Conservation (phyloP, 495 filamentous ascomycete species). For the Penicillium ochrochloron region DNA sequence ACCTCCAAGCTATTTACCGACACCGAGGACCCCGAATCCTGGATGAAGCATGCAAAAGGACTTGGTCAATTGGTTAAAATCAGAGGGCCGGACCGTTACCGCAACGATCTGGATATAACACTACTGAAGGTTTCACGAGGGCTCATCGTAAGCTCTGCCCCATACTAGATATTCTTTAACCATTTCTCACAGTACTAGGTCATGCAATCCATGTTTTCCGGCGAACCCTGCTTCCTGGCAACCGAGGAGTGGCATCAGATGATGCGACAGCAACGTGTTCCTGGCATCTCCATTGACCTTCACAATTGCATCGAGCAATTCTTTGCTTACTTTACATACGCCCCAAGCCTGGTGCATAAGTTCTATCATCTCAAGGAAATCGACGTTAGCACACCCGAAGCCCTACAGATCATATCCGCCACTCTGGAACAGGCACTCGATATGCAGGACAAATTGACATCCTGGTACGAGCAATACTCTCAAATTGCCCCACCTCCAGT, state of each 20-base stretch:
- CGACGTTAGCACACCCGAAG: constrained; percentile 19
- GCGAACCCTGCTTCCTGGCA: constrained; percentile 37
- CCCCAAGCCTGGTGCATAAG: constrained; percentile 39
- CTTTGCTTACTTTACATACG: constrained; percentile 38
- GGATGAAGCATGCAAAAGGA: constrained; percentile 46
- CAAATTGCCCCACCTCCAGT: constrained; percentile 26
- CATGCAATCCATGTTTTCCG: constrained; percentile 44
- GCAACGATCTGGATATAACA: constrained; percentile 31
- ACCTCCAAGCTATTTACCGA: constrained; percentile 38
- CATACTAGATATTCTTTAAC: background rate
- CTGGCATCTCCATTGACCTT: constrained; percentile 18
- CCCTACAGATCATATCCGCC: constrained; percentile 23
- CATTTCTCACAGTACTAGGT: constrained; percentile 23
- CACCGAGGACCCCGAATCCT: constrained; percentile 35
- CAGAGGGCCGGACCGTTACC: constrained; percentile 35
- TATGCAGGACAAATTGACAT: constrained; percentile 28
- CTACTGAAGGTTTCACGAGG: constrained; percentile 41
- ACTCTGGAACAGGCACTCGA: constrained; percentile 28
- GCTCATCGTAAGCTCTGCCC: constrained; percentile 32
- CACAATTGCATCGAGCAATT: constrained; percentile 35
- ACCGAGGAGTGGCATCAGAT: constrained; percentile 38
- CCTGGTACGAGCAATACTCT: constrained; percentile 37
- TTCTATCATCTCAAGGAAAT: constrained; percentile 31
- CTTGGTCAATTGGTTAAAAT: constrained; percentile 36
- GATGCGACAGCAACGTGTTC: constrained; percentile 34